Evolutionary conservation across 2,329 filamentous ascomycete species (phyloP), one percentile per base, ranked within the genome.

Genomic region (Tolypocladium pustulatum): DNA sequence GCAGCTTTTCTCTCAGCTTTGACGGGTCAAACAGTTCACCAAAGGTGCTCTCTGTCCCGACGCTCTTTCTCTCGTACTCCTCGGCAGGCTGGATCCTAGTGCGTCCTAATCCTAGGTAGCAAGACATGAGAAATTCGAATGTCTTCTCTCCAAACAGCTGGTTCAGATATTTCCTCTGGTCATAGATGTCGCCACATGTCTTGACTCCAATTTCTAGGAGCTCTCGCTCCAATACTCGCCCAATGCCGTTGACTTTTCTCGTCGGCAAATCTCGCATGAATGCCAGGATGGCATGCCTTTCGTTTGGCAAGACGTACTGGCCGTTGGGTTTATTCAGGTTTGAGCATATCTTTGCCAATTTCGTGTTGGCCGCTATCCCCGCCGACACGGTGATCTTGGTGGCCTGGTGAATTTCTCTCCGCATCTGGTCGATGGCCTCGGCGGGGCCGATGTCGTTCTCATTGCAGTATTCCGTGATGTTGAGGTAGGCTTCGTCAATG

Each of bases 281-380:
- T 0, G 80, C 75, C 82, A 97, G 85, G 60, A 99, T 91, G 0
- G 84, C 80, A 32, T 76, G 74, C 12, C 92, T 81, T 46, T 96
- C 87, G 57, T 81, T 89, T 0, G 87, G 81, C 1, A 97, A 76
- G 12, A 83, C 75, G 65, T 88, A 97, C 68, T 97, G 94, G 0
- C 94, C 94, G 65, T 99, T 96, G 0, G 94, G 94, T 69, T 99
- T 99, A 73, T 97, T 97, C 71, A 88, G 84, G 69, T 99, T 97
- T 22, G 91, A 96, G 66, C 89, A 91, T 37, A 99, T 96, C 73
- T 99, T 99, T 36, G 94, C 93, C 17, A 99, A 79, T 68, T 91
- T 93, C 0, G 92, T 87, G 71, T 99, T 99, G 1, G 91, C 89
- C 0, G 91, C 93, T 61, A 99, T 96, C 0, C 94, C 94, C 0